Percentiles rank a stretch among this genome's conserved stretches.
phyloP scores from a whole-genome alignment of 345 rosid genomes.

The Psidium guajava region DNA sequence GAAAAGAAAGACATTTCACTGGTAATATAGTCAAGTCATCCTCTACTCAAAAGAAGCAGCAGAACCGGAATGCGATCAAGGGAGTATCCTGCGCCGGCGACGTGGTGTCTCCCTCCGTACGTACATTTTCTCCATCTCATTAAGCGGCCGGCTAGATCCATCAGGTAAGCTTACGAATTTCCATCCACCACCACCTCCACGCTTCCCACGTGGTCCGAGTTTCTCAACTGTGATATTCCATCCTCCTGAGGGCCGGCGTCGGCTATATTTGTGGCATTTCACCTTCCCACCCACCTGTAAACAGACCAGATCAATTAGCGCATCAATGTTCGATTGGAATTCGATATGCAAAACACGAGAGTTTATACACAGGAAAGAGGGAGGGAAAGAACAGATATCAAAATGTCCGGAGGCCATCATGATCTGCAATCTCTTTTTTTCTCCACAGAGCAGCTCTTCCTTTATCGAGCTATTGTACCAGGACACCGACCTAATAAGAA shows the following conservation, averaged over 20 bases:
- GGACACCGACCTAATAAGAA: not conserved
- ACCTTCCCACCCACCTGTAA: constrained; percentile 68
- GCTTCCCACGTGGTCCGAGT: constrained; percentile 66
- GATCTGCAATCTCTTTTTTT: not conserved
- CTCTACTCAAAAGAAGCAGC: not conserved
- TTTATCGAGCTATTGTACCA: not conserved
- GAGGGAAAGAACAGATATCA: not conserved
- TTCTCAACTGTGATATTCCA: constrained; percentile 89
- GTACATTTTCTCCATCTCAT: constrained; percentile 75
- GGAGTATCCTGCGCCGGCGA: constrained; percentile 63
- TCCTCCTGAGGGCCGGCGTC: constrained; percentile 66
- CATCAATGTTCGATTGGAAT: not conserved
- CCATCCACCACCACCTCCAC: constrained; percentile 94
- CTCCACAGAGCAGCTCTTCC: not conserved
- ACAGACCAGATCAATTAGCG: not conserved
- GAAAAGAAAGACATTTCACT: not conserved
- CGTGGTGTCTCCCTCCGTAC: constrained; percentile 80
- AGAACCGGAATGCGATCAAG: constrained; percentile 23
- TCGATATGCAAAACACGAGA: not conserved
- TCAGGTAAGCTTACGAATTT: constrained; percentile 85
- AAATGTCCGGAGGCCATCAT: not conserved
- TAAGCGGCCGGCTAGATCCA: constrained; percentile 78
- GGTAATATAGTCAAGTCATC: too few relatives aligned
- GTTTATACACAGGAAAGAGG: not conserved
- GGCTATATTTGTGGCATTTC: constrained; percentile 78